Evolutionary conservation across 2,329 filamentous ascomycete species (phyloP), one percentile per base, ranked within the genome.

Genomic region (Claviceps digitariae): DNA sequence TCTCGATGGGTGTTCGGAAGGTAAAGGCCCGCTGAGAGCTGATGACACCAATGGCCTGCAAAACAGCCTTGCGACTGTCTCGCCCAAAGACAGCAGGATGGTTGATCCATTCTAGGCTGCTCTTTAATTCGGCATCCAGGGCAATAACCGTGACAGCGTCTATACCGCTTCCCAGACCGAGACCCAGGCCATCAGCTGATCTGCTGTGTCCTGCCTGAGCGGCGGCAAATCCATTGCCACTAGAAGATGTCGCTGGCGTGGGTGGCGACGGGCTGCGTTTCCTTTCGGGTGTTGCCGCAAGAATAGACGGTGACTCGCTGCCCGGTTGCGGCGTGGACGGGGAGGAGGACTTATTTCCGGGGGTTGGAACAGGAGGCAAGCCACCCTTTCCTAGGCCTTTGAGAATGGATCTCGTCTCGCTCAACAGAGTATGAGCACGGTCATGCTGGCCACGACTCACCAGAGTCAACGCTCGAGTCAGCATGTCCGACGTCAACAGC

Each of bases 41-140:
- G 61, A 98, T 96, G 57, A 97, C 90, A 7, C 93, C 91, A 59
- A 98, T 97, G 17, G 90, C 89, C 68, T 98, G 93, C 25, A 98
- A 76, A 2, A 98, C 90, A 4, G 91, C 89, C 73, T 98, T 98
- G 62, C 93, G 84, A 54, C 87, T 93, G 66, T 98, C 93, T 40
- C 93, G 83, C 9, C 87, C 85, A 66, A 98, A 98, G 2, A 97
- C 88, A 2, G 90, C 90, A 1, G 93, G 93, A 64, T 98, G 93
- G 65, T 86, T 90, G 68, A 98, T 97, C 93, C 93, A 98, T 69
- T 98, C 93, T 17, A 98, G 74, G 50, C 87, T 88, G 36, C 87
- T 81, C 66, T 95, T 89, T 36, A 98, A 79, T 67, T 98, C 93
- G 1, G 87, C 81, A 66, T 98, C 93, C 20, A 98, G 81, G 2